Evolutionary conservation across 2,329 filamentous ascomycete species (phyloP), one percentile per base, ranked within the genome.

Genomic region (Decorospora gaudefroyi): DNA sequence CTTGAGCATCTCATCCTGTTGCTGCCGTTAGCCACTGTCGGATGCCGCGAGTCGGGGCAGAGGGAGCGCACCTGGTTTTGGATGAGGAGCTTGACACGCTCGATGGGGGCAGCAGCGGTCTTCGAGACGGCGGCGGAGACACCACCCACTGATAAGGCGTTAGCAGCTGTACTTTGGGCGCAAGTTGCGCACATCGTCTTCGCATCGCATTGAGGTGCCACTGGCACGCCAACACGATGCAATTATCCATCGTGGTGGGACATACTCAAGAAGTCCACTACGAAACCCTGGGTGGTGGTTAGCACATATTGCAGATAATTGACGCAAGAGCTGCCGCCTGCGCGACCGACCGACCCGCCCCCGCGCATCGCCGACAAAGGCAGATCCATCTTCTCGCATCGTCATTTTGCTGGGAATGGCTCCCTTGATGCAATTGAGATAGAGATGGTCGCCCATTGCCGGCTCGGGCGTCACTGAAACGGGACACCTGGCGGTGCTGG

Each of bases 1-100:
- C 86, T 96, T 96, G 72, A 99, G 81, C 93, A 99, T 99, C 85
- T 99, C 93, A 93, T 99, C 93, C 93, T 96, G 68, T 68, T 12
- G 15, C 23, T 4, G 8, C 25, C 37, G 50, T 70, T 41, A 70
- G 62, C 44, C 10, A 15, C 11, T 25, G 12, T 23, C n/a, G 31
- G 18, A 21, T 39, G 15, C 11, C 19, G 34, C 13, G n/a, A 6
- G 11, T 1, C n/a, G n/a, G 5, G 49, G 21, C 18, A n/a, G 49
- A 44, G 42, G 42, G 82, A 34, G 39, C 90, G 65, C 85, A 96
- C 91, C 88, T 99, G 93, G 84, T 99, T 99, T 85, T 99, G 93
- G 82, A 99, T 95, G 74, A 99, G 89, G 75, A 99, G 93, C 91
- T 99, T 99, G 81, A 99, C 87, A 90, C 93, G 93, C 91, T 99